phyloP scores from a whole-genome alignment of 176 grass and related monocot genomes.

The Bothriochloa decipiens region DNA sequence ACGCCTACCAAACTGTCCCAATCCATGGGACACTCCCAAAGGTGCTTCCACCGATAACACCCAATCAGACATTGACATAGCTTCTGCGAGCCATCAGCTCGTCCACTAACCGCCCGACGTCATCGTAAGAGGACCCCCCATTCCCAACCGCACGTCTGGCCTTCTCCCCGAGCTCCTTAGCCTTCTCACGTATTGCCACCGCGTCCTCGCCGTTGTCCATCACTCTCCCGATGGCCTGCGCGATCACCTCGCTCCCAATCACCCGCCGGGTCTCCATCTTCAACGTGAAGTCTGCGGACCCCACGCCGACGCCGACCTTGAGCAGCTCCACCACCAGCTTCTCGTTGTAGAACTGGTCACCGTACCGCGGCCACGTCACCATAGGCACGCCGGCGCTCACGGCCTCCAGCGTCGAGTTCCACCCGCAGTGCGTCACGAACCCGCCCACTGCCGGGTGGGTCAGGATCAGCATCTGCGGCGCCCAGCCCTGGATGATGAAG shows the following conservation, averaged over 20 bases:
- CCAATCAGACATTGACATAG: background rate
- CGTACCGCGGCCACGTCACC: constrained; percentile 70
- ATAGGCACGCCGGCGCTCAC: constrained; percentile 60
- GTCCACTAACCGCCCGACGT: constrained; percentile 41
- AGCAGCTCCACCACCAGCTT: constrained; percentile 65
- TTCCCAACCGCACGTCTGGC: constrained; percentile 44
- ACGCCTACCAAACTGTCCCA: too few species aligned
- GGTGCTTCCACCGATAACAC: too few species aligned
- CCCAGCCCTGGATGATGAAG: constrained; percentile 61
- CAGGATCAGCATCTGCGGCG: constrained; percentile 62
- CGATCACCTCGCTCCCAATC: constrained; percentile 42
- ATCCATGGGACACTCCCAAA: too few species aligned
- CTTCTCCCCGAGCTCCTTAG: constrained; percentile 33
- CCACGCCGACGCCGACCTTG: constrained; percentile 43
- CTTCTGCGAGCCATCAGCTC: constrained; percentile 39
- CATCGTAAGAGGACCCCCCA: constrained; percentile 48
- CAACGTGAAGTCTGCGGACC: constrained; percentile 35
- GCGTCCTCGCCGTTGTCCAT: constrained; percentile 40
- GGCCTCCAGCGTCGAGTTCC: constrained; percentile 60
- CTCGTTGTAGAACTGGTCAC: constrained; percentile 84
- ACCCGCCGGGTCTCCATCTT: constrained; percentile 34
- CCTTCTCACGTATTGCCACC: constrained; percentile 18
- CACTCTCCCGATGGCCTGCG: constrained; percentile 36
- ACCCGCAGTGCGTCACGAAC: constrained; percentile 67
- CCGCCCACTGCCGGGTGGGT: constrained; percentile 52